Base-by-base conservation (phyloP, 148 eudicot genomes). In the Fallopia convolvulus region DNA sequence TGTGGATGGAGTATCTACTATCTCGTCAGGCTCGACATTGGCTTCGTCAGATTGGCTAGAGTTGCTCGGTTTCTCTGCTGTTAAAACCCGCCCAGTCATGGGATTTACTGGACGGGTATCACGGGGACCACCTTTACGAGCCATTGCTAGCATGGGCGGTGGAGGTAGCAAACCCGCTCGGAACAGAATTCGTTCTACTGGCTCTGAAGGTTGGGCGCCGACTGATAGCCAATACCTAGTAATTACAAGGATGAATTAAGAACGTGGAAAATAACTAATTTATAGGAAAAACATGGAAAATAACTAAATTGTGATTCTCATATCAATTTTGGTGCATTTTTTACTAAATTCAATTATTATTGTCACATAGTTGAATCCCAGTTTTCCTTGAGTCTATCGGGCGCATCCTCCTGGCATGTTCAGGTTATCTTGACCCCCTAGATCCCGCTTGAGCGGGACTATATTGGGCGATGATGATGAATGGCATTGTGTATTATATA, bases 141-240 rank as follows among this genome's bases (percentile, higher is more conserved):
- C 97, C 91, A 91, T 82, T 58, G 97, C 97, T 74, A 91, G 17
- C 99, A 89, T 95, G 9, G 97, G 97, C 3, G 97, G 97, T 50
- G 97, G 99, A 18, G 99, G 99, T 33, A 95, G 84, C 81, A 95
- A 68, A 47, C 97, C 97, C 50, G 97, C 87, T 77, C 97, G 78
- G 76, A 90, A 95, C 46, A 91, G 87, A 81, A 95, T 85, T 60
- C 88, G 88, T 74, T 92, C 86, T 9, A 95, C 90, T 30, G 97
- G 97, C 9, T 95, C 97, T 3, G 99, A 92, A 33, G 97, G 97
- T 72, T 95, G 97, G 56, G 97, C 99, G 46, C 99, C 99, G 56
- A 92, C 97, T 48, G 99, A 90, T 42, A 90, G 82, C 93, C 97
- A 92, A 79, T 93, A 93, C 81, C 97, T 94, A 83, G 74, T 58